Evolutionary conservation across 176 grass and related monocot genomes (phyloP), one percentile per base, ranked within the genome.

Genomic region (Saccharum officinarum): DNA sequence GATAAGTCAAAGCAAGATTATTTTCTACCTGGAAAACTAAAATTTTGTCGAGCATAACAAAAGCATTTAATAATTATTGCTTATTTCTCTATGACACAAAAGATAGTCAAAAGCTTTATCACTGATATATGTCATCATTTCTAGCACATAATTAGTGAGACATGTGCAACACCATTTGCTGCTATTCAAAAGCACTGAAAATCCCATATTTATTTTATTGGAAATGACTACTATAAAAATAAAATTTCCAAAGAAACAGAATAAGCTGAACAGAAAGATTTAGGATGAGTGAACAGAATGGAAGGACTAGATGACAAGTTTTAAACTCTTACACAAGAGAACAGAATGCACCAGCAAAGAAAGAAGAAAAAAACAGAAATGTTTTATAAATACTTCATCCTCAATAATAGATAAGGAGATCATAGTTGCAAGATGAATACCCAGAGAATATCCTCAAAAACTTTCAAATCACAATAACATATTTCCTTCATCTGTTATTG

Each of bases 1-100:
- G 4, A 25, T 6, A 60, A 26, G 3, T 46, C 36, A 76, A 59
- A 65, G 12, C 77, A 36, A 61, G 8, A 82, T 64, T 50, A 69
- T 64, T 41, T 83, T 76, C 46, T 33, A 47, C 37, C 5, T 64
- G 26, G 11, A 83, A 83, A 83, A 78, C 16, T 64, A 33, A 71
- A 49, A 12, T 30, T 36, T 36, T 10, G 13, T 5, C 13, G 7
- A 47, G 41, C n/a, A 16, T 13, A 46, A 45, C 38, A 15, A 15
- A 25, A 25, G 22, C 13, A n/a, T n/a, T n/a, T n/a, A n/a, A n/a
- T n/a, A n/a, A n/a, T n/a, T n/a, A n/a, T n/a, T n/a, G n/a, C n/a
- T n/a, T n/a, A n/a, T n/a, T n/a, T n/a, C n/a, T n/a, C n/a, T n/a
- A n/a, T n/a, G n/a, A n/a, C n/a, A n/a, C n/a, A n/a, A n/a, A 42